Evolutionary conservation across 192 early-diverging fungal genomes (phyloP), one percentile per base, ranked within the genome.

Genomic region (Entomortierella beljakovae): DNA sequence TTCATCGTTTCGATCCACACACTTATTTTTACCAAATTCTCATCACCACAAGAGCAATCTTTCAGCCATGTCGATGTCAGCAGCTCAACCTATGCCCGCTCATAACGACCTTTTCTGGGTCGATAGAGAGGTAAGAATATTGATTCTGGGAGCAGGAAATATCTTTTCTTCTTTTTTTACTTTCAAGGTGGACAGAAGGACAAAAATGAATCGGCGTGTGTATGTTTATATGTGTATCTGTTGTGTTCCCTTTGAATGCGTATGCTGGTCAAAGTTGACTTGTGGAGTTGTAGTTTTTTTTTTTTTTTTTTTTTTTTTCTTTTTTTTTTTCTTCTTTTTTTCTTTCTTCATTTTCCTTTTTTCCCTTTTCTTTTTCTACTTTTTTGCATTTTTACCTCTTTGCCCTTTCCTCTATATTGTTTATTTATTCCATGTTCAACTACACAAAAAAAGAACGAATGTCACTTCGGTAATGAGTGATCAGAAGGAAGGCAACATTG

Each of bases 51-150:
- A 37, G 8, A 46, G 15, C 26, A 42, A n/a, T n/a, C 38, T 25
- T 11, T 16, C 48, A 56, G 63, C 38, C 48, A 71, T 71, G 69
- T 70, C 68, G 35, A 37, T 58, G 2, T 46, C 59, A n/a, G n/a
- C n/a, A n/a, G 49, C 69, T 20, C 69, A 71, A 38, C 60, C 63
- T 53, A 71, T 71, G 69, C 51, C 69, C 31, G n/a, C 68, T n/a
- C 42, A 71, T 71, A 60, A 33, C 70, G 69, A 63, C 18, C 69
- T 63, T 29, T 18, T 40, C 59, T 63, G 69, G 69, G 57, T 68
- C 46, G 69, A 71, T 55, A 48, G 68, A 71, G 68, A 71, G 69
- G 69, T 71, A 71, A 56, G 59, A 11, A 29, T 42, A 18, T 8
- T 20, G 20, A 16, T 46, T 2, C 43, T 20, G 20, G 15, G 13